phyloP scores from a whole-genome alignment of 2,329 filamentous ascomycete species.

The Ceratocystis papillata region DNA sequence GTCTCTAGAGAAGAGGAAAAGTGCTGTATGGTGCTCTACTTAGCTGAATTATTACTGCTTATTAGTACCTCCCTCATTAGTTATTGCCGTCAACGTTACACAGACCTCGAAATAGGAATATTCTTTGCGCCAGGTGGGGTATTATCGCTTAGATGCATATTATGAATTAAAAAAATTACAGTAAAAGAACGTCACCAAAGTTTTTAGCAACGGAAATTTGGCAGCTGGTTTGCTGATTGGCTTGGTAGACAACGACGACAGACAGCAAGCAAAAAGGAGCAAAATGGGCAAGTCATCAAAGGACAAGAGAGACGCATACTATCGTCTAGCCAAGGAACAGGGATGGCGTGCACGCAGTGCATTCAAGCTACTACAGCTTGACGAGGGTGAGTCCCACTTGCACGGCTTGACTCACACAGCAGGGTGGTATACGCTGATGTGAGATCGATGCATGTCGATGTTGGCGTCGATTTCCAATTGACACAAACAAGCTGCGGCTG shows the following conservation, averaged over 20 bases:
- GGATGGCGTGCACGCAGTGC: conserved; percentile 94
- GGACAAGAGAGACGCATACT: conserved; percentile 97
- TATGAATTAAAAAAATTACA: conserved; percentile 1
- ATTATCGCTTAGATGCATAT: conserved; percentile 5
- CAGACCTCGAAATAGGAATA: conserved; percentile 1
- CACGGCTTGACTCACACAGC: conserved; percentile 18
- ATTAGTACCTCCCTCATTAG: neutral
- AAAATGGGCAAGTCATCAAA: conserved; percentile 93
- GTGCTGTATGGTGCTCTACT: too few species aligned
- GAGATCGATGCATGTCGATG: neutral
- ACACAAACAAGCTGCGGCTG: too few species aligned
- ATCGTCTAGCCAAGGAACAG: conserved; percentile 94
- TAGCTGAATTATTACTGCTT: neutral
- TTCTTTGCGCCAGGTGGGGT: neutral
- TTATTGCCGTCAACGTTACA: neutral
- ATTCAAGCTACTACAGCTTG: conserved; percentile 92
- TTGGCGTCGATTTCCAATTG: too few species aligned
- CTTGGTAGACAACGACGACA: neutral
- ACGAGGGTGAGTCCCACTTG: conserved; percentile 48
- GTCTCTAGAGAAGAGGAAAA: too few species aligned
- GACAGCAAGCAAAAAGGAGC: neutral
- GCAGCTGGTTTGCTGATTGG: too few species aligned
- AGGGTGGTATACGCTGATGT: neutral
- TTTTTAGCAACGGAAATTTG: neutral
- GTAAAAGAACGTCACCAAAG: neutral